Evolutionary conservation across 345 rosid species (phyloP).

Genomic region (Noccaea caerulescens): DNA sequence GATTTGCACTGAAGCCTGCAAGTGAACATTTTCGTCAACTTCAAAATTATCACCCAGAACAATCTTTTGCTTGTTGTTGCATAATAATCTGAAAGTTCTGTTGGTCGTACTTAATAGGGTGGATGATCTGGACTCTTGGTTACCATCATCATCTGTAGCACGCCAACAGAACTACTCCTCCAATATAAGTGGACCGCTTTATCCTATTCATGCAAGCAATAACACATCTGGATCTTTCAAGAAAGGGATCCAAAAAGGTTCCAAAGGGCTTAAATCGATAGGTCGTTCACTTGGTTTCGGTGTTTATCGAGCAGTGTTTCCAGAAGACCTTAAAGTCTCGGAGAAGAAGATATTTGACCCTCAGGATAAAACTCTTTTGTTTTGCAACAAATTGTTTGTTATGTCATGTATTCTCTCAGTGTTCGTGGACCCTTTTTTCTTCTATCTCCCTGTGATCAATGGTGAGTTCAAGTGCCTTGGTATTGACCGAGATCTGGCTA

Average conservation of each 20-base stretch:
- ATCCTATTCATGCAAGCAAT: conserved; percentile 51
- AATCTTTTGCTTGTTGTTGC: background rate
- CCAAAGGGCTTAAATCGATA: conserved; percentile 89
- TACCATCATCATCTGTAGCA: conserved; percentile 67
- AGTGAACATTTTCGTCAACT: background rate
- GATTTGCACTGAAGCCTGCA: conserved; percentile 1
- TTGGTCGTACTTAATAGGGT: conserved; percentile 52
- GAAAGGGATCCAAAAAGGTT: conserved; percentile 79
- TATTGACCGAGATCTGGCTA: conserved; percentile 75
- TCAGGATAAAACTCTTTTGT: conserved; percentile 79
- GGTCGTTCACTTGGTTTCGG: conserved; percentile 94
- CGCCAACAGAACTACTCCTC: conserved; percentile 64
- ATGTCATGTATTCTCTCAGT: conserved; percentile 81
- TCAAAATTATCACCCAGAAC: background rate
- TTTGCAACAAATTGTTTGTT: conserved; percentile 75
- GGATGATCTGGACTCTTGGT: conserved; percentile 87
- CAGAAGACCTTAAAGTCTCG: conserved; percentile 91
- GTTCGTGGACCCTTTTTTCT: conserved; percentile 87
- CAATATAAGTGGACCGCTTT: conserved; percentile 62
- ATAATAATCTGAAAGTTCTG: conserved; percentile 14
- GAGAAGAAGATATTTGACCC: conserved; percentile 92
- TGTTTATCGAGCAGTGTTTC: conserved; percentile 89
- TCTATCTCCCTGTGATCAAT: conserved; percentile 82
- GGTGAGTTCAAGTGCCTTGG: conserved; percentile 58
- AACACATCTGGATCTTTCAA: conserved; percentile 73